Percentiles rank a stretch among this genome's conserved stretches.
These are phyloP conservation scores for Kwoniella newhampshirensis DNA, from an alignment of 768 basidiomycete species.

Conservation along the genomic window DNA sequence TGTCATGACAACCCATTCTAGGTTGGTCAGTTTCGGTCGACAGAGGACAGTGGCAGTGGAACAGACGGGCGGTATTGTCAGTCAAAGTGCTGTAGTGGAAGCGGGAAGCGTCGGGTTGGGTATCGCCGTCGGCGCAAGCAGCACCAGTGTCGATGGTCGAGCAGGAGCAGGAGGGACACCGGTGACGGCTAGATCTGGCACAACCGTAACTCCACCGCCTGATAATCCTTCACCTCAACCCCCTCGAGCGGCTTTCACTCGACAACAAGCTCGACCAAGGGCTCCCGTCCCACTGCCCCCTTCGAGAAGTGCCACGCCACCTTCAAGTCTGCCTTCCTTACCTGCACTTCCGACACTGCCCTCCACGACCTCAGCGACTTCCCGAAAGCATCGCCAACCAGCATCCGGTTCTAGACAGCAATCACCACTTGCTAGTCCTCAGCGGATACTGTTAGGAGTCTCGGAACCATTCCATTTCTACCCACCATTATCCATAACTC, in stretches of 20 bases:
- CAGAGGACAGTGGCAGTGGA: conserved; percentile 19
- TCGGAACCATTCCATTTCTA: conserved; percentile 43
- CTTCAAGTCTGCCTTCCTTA: conserved; percentile 30
- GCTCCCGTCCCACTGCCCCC: conserved; percentile 1
- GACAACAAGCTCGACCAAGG: background rate
- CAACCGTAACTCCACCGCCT: conserved; percentile 4
- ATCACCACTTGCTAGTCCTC: conserved; percentile 15
- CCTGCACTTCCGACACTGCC: conserved; percentile 28
- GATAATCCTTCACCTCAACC: conserved; percentile 14
- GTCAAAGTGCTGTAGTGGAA: conserved; percentile 15
- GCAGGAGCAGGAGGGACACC: too few relatives aligned
- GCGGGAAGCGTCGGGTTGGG: conserved; percentile 13
- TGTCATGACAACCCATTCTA: conserved; percentile 24
- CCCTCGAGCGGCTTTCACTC: conserved; percentile 5
- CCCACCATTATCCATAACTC: conserved; percentile 26
- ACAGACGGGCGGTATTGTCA: conserved; percentile 1
- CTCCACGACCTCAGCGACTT: conserved; percentile 5
- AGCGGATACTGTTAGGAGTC: conserved; percentile 38
- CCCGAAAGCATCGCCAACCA: background rate
- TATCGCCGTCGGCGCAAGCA: conserved; percentile 1
- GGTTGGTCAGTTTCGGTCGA: conserved; percentile 30
- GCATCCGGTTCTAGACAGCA: background rate
- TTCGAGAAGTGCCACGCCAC: conserved; percentile 22
- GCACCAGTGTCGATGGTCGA: background rate
- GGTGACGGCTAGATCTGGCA: background rate